Base-by-base conservation (phyloP, 257 asterid species). In the Linderniella brevidens region DNA sequence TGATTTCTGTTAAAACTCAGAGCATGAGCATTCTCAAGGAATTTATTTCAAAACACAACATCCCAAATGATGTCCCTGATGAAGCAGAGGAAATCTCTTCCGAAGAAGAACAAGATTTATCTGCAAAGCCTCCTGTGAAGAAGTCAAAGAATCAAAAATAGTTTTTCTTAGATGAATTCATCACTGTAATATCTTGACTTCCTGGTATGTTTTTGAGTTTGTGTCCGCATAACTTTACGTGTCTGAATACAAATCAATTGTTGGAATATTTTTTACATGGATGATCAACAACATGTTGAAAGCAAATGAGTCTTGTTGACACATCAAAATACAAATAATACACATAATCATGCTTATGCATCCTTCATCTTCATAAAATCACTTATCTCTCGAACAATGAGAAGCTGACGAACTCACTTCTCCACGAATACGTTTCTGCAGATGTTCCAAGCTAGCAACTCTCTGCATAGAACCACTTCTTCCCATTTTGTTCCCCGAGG, bases 401-500 rank as follows among this genome's bases (percentile, higher is more conserved):
- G 32, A 3, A 2, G 32, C 32, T 6, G 32, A 25, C 32, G 32
- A 25, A 25, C 32, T 25, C 32, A 25, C 32, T 25, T 25, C 35
- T 17, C 49, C 43, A 19, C 49, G 19, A 4, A 46, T 79, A 52
- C 92, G 85, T 68, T 80, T 80, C 76, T 82, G 93, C 56, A 83
- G 71, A 67, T 84, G 98, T 48, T 88, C 96, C 92, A 88, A 69
- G 74, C 98, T 88, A 41, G 90, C 92, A 55, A 81, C 92, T 65
- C 93, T 73, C 67, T 80, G 98, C 93, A 84, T 63, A 1, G 98
- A 72, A 56, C 55, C 66, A 17, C 73, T 68, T 7, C 8, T 44
- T 15, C 14, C 46, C 20, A 13, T 47, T 47, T n/a, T 52, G 35
- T 11, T 59, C 51, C 25, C 45, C 25, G 52, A 38, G 11, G 54